Evolutionary conservation across 805 yeast genomes (phyloP), one percentile per base, ranked within the genome.

Genomic region (Groenewaldozyma tartarivorans): DNA sequence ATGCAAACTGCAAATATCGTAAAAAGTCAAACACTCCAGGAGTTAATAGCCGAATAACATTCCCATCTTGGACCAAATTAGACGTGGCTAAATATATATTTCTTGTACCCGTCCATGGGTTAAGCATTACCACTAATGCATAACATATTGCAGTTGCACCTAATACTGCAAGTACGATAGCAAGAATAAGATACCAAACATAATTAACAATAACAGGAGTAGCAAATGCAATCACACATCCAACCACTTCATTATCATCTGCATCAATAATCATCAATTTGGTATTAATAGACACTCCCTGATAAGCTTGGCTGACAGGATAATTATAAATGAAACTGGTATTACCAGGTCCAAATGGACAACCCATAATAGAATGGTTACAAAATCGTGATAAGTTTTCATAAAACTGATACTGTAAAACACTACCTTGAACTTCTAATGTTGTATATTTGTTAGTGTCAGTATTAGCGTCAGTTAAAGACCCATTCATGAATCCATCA

Each of bases 31-130:
- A 59, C 5, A 68, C 63, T 9, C 71, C 67, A 1, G 84, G 81
- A 36, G 74, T 75, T 32, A 57, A 43, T 35, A 77, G 51, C 39
- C 79, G 77, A 33, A 67, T 64, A 29, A 79, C 60, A 36, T 78
- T 62, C 2, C 74, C 68, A 22, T 68, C 75, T 50, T 75, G 75
- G 54, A 81, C 76, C 36, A 74, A 75, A 21, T 78, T 71, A 4
- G 81, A 43, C 67, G 20, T 79, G 79, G 43, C 63, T 51, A 51
- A 66, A 62, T 41, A 77, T 50, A 52, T 74, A 69, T 26, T 77
- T 71, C 47, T 74, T 65, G 35, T 69, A 53, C 22, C 82, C 60
- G 58, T 76, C 85, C 60, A 72, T 0, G 82, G 78, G 30, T 81
- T 71, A 38, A 68, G 58, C 5, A 67, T 60, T 29, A 55, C 50